Base-by-base conservation (phyloP, 2,329 filamentous ascomycete genomes). In the Zymoseptoria tritici region DNA sequence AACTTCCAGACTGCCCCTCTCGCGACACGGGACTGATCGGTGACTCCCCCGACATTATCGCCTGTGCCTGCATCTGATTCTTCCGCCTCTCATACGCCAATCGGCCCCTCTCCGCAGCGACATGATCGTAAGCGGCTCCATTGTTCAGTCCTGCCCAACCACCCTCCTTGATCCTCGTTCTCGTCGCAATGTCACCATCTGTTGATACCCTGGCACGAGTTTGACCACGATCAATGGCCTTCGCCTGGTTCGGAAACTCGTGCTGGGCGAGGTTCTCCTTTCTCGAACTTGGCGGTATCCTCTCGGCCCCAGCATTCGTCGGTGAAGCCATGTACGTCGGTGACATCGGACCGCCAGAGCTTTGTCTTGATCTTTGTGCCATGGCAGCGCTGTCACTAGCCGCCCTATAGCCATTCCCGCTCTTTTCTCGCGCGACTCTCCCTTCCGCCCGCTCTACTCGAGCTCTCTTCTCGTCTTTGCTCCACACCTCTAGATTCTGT, bases 381-480 rank as follows among this genome's bases (percentile, higher is more conserved):
- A 46, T n/a, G 6, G 36, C 56, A 22, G 60, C 55, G 49, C 66
- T 62, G 53, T 70, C 68, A 59, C 69, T 70, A 9, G 68, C 68
- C 8, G 67, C 65, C 49, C 69, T 24, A 22, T 9, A 66, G 36
- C 54, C 53, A 46, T 66, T 66, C 19, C 67, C 68, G 51, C 56
- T 64, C 36, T 3, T 63, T 63, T 9, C 58, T 54, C 7, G 67
- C 63, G 22, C 60, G 62, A 87, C 83, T 51, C 84, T 83, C 66
- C 85, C 81, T 73, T 97, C 93, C 5, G 91, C 91, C 68, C 93
- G 89, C 71, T 91, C 84, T 4, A 93, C 85, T 53, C 90, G 83
- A 8, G 91, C 91, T 64, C 93, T 84, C 74, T 96, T 95, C 75
- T 97, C 92, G 76, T 97, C 92, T 74, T 97, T 97, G 73, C 89